Base-by-base conservation (phyloP, 1,139 yeast species). In the Protomyces arabidopsidicola region DNA sequence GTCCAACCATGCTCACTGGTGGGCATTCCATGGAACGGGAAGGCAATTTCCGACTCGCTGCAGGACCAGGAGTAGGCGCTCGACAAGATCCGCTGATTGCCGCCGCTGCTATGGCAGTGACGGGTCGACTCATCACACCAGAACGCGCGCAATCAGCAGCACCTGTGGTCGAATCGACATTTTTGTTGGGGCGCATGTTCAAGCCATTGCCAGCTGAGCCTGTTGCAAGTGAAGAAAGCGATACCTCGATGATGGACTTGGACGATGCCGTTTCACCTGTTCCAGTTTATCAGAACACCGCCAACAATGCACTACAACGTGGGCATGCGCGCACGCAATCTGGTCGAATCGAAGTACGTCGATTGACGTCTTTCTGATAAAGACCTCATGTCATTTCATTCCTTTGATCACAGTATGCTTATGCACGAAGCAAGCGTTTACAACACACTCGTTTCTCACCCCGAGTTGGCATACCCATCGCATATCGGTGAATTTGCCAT, bases 221-320 rank as follows among this genome's bases (percentile, higher is more conserved):
- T 20, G 48, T 12, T n/a, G 39, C 62, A 5, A 48, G 42, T 12
- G 62, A 58, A 27, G 62, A 58, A 14, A 52, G 56, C 27, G 56
- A 52, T 31, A 24, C 52, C 24, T 51, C 56, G 42, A 58, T 58
- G 62, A 58, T 58, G 62, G 62, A 58, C 20, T 34, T 58, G 8
- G 62, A 58, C 18, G 52, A 52, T 12, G n/a, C 18, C 2, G 18
- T 38, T 22, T 22, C 39, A 36, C 60, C 60, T 6, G 48, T 56
- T 20, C 60, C 60, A 38, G 38, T 34, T 22, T 50, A 56, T 27
- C 35, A 53, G 36, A 24, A 36, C n/a, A 50, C 45, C 31, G 24
- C 56, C 56, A 51, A 38, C 52, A 52, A 51, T 38, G 31, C 42
- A 16, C 51, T 45, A n/a, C 52, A 45, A 9, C 42, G 52, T 6